Evolutionary conservation across 2,329 filamentous ascomycete species (phyloP).

Genomic region (Mycosphaerella arachidis): DNA sequence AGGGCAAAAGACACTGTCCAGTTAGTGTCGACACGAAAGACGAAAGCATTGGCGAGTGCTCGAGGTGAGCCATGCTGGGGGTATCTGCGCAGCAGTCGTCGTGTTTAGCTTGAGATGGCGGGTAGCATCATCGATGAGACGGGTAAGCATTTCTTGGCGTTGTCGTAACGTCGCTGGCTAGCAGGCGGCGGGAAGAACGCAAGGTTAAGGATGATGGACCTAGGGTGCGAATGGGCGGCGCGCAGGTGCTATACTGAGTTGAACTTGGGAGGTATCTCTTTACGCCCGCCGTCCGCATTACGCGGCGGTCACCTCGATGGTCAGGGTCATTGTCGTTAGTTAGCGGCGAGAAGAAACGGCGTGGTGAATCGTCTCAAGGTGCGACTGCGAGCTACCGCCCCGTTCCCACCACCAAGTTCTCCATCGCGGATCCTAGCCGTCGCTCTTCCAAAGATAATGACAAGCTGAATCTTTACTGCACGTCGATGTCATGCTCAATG

Average conservation of each 20-base stretch:
- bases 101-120: not conserved
- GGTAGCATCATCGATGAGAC: not conserved
- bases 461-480: not conserved
- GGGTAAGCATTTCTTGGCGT: not conserved
- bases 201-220: not conserved
- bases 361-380: not conserved
- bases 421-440: not conserved
- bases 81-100: not conserved
- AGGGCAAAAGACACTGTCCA: too few species aligned
- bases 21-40: too few species aligned
- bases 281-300: not conserved
- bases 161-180: not conserved
- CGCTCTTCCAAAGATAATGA: not conserved
- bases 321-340: not conserved
- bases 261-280: not conserved
- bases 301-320: not conserved
- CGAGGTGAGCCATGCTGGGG: not conserved
- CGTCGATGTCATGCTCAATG: not conserved
- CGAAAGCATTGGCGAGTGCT: not conserved
- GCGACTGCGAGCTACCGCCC: not conserved
- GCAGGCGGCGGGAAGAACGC: not conserved
- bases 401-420: too few species aligned
- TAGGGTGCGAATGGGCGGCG: not conserved
- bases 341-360: not conserved
- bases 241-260: not conserved